Base-by-base conservation (phyloP, 2,329 filamentous ascomycete species). In the Scedosporium minutisporum region DNA sequence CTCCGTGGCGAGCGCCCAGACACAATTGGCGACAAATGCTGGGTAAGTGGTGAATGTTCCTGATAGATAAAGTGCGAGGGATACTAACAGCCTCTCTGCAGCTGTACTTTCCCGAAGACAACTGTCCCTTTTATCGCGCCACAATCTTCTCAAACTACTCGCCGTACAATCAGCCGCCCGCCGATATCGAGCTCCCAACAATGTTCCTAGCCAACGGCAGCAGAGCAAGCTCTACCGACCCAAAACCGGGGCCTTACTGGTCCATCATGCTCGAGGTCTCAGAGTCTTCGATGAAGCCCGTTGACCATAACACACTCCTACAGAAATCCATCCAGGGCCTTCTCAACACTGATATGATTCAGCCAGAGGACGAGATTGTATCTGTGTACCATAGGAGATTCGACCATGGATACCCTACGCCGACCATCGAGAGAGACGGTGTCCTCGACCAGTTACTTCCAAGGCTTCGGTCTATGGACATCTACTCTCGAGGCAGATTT, bases 121-220 rank as follows among this genome's bases (percentile, higher is more conserved):
- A 99, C 84, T 97, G 92, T 82, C 92, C 92, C 74, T 99, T 99
- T 84, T 99, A 99, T 84, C 91, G 95, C 70, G 95, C 95, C 72
- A 99, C 95, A 73, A 97, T 99, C 80, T 99, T 99, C 86, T 97
- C 93, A 78, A 99, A 99, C 86, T 99, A 99, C 85, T 97, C 95
- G 23, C 95, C 93, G 61, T 87, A 96, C 86, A 99, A 99, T 83
- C 95, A 97, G 80, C 95, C 95, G 41, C 81, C 90, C 68, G 82
- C 86, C 64, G 87, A 88, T 63, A 87, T 83, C 73, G 95, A 96
- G 83, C 86, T 99, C 63, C 86, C 92, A 46, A 97, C 95, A 23
- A 79, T 91, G 69, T 89, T 93, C 75, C 83, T 93, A 51, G 95
- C 89, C 63, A 84, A 97, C 71, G 95, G 95, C 75, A 89, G 87